phyloP scores from a whole-genome alignment of 129 eudicot genomes.

The Solidago caesia region DNA sequence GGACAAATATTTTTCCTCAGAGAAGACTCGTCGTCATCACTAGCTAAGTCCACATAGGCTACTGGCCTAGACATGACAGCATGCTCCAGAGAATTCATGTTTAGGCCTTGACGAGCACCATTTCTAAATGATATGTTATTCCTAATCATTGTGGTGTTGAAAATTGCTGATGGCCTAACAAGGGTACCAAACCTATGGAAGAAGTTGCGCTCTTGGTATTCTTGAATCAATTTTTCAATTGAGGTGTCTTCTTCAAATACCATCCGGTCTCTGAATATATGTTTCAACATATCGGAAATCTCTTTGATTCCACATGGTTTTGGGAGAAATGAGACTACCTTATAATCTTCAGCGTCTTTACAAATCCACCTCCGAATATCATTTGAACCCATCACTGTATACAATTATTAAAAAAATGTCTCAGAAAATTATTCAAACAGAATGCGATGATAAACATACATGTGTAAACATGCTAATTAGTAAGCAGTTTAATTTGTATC shows the following conservation, averaged over 20 bases:
- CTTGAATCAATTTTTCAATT: neutral
- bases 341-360: neutral
- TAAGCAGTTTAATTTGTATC: neutral
- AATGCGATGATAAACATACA: neutral
- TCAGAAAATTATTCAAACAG: neutral
- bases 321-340: neutral
- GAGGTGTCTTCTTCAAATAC: neutral
- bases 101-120: neutral
- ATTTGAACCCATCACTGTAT: neutral
- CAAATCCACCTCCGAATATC: neutral
- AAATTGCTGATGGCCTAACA: neutral
- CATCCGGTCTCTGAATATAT: neutral
- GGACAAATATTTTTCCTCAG: neutral
- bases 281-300: neutral
- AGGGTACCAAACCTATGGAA: neutral
- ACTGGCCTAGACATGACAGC: neutral
- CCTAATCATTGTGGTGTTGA: neutral
- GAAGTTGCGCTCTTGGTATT: neutral
- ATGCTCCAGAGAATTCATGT: neutral
- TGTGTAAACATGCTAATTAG: neutral
- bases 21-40: neutral
- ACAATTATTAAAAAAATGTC: neutral
- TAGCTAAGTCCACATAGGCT: neutral
- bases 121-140: neutral
- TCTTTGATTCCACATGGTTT: neutral